A percentile compares a stretch with the other conserved stretches of the same genome.
phyloP scores from a whole-genome alignment of 169 alveolate species.

The Blepharisma undulans region DNA sequence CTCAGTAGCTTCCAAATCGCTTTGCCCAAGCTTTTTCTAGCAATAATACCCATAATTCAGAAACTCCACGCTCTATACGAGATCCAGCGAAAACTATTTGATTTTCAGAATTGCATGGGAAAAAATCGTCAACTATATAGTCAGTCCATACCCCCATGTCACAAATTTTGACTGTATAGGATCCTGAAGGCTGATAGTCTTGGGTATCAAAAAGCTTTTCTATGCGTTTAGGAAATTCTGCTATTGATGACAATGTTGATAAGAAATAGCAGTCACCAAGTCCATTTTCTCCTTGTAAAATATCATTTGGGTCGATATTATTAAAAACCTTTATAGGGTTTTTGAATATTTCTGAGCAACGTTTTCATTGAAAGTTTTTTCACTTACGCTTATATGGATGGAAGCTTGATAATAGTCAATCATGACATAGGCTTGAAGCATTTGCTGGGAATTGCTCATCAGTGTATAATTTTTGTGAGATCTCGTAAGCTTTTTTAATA shows the following conservation, averaged over 20 bases:
- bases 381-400: not conserved
- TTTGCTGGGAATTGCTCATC: conserved; percentile 31
- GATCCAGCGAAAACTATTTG: conserved; percentile 46
- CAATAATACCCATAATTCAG: conserved; percentile 62
- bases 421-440: conserved; percentile 11
- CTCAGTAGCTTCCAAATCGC: conserved; percentile 54
- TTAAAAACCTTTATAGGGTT: conserved; percentile 29
- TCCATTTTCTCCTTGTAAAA: conserved; percentile 60
- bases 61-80: not conserved
- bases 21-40: conserved; percentile 80
- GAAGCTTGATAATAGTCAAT: not conserved
- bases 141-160: conserved; percentile 61
- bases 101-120: conserved; percentile 48
- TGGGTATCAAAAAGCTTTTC: conserved; percentile 50
- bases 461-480: not conserved
- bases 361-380: conserved; percentile 19
- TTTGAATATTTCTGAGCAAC: conserved; percentile 7
- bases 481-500: not conserved
- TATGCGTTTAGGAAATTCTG: conserved; percentile 65
- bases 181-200: conserved; percentile 47
- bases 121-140: conserved; percentile 63
- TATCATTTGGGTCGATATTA: conserved; percentile 56
- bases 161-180: conserved; percentile 58
- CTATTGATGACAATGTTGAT: conserved; percentile 72
- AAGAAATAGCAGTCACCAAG: conserved; percentile 84